Evolutionary conservation across 2,329 filamentous ascomycete genomes (phyloP), one percentile per base, ranked within the genome.

Genomic region (Fusarium floridanum): DNA sequence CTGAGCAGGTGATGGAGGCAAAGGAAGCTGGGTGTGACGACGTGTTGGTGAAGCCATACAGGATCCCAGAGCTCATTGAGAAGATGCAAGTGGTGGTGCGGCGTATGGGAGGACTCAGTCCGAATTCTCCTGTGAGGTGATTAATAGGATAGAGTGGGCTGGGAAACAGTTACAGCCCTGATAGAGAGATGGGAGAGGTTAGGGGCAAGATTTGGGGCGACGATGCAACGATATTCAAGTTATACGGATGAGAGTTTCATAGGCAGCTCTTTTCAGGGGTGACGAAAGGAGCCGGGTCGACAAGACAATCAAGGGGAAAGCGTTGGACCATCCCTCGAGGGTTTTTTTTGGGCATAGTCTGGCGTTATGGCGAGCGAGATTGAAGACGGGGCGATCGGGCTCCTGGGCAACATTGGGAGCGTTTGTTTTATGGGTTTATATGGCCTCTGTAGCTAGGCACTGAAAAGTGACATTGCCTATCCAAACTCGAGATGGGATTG

Each of bases 11-110:
- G 63, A 78, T 84, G 59, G 85, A 86, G 72, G 88, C 88, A 2
- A 86, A 84, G 66, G 83, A 84, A 41, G 87, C 86, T 3, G 88
- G 87, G 10, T 89, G 88, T 73, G 90, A 93, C 76, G 90, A 91
- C 78, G 90, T 94, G 22, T 87, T 95, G 20, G 89, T 91, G n/a
- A 94, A 94, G 82, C 92, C 92, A 10, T 94, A 93, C 78, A 85
- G 88, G 37, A 91, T 92, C 77, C 85, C 87, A 6, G 90, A 92
- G 72, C 79, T 93, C 45, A 83, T 91, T 37, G 86, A 88, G 67
- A 91, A 88, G 83, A 91, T 93, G 82, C 84, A 86, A 74, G 78
- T 83, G 12, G 83, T 90, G n/a, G 83, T 86, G 37, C 75, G 79
- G 50, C 77, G 79, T 8, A 78, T 83, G 72, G 77, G 78, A 53